These are phyloP conservation scores for Penicillium rolfsii DNA, from an alignment of 2,329 filamentous ascomycete genomes.

Conservation along the genomic window DNA sequence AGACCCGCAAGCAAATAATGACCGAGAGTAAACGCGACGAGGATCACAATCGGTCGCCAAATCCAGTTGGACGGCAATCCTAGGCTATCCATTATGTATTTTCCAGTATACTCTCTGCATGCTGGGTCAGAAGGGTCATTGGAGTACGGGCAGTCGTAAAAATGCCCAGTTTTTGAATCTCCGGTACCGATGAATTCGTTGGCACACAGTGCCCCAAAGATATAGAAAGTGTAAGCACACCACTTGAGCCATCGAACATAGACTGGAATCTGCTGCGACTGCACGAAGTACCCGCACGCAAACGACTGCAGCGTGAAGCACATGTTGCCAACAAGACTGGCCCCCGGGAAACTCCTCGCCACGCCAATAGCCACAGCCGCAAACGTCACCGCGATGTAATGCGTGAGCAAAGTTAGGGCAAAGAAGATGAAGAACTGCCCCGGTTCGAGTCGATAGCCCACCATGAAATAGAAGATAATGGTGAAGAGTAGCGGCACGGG, in stretches of 20 bases:
- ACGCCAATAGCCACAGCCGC: constrained; percentile 69
- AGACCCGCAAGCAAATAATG: constrained; percentile 66
- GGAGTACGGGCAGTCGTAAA: constrained; percentile 71
- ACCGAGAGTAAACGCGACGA: constrained; percentile 64
- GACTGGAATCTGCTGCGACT: constrained; percentile 71
- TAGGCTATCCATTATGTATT: constrained; percentile 69
- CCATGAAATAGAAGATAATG: constrained; percentile 77
- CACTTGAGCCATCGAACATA: constrained; percentile 77
- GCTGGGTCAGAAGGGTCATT: constrained; percentile 65
- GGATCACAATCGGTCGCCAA: constrained; percentile 64
- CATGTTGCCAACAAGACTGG: constrained; percentile 72
- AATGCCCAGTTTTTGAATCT: constrained; percentile 55
- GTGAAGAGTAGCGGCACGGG: constrained; percentile 73
- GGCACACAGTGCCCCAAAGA: constrained; percentile 69
- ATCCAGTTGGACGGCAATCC: constrained; percentile 71
- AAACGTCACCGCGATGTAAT: constrained; percentile 74
- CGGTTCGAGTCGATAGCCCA: constrained; percentile 67
- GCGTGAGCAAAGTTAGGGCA: constrained; percentile 66
- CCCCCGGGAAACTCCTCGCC: constrained; percentile 68
- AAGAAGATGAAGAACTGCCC: constrained; percentile 74
- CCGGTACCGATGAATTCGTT: constrained; percentile 66
- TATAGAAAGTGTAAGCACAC: constrained; percentile 55
- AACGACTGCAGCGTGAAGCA: constrained; percentile 74
- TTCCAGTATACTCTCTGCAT: constrained; percentile 70
- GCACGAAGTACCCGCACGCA: constrained; percentile 76